These are phyloP conservation scores for Solanum megistacrolobum DNA, from an alignment of 257 asterid species.

Conservation along the genomic window DNA sequence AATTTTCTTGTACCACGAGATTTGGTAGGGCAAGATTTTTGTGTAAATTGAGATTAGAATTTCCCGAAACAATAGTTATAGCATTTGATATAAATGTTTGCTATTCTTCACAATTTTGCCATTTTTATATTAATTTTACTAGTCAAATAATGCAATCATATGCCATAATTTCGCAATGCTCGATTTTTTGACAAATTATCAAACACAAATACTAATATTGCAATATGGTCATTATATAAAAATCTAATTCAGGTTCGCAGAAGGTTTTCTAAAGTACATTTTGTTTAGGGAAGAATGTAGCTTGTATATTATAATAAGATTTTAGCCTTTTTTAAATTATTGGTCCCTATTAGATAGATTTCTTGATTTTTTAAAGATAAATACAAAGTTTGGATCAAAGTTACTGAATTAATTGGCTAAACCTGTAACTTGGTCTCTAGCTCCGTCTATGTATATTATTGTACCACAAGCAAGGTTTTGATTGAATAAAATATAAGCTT, in stretches of 20 bases:
- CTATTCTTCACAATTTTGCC: not conserved
- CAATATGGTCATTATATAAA: not conserved
- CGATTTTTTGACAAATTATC: not conserved
- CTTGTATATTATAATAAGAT: not conserved
- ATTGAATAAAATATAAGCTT: not conserved
- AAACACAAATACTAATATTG: not conserved
- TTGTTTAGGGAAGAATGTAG: not conserved
- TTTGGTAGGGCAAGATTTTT: not conserved
- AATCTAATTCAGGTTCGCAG: not conserved
- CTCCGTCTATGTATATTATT: not conserved
- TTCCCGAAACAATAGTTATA: no score
- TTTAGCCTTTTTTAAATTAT: not conserved
- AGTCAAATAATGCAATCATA: not conserved
- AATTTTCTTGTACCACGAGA: not conserved
- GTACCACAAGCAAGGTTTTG: not conserved
- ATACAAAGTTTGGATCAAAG: not conserved
- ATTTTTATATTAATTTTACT: not conserved
- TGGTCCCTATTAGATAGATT: not conserved
- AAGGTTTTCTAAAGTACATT: not conserved
- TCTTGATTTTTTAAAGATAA: not conserved
- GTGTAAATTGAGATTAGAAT: not conserved
- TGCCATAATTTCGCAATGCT: not conserved
- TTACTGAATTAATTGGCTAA: not conserved
- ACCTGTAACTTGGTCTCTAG: not conserved
- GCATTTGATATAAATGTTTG: not conserved